Percentiles rank a stretch among this genome's conserved stretches.
Conservation (phyloP, 371 early-diverging fungal genomes). For the Mucor saturninus region DNA sequence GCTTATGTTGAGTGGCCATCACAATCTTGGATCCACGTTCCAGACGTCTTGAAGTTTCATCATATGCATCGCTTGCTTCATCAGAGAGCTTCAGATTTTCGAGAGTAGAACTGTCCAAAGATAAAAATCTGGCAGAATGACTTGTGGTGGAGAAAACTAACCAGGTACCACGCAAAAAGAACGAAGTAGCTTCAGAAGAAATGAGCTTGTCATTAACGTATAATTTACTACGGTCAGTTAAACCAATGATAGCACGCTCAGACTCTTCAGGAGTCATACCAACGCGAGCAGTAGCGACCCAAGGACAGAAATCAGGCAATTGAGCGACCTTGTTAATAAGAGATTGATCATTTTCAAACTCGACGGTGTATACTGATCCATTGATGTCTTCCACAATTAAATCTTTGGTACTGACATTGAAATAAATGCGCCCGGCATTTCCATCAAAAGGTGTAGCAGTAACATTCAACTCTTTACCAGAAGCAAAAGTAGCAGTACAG, state of each 20-base stretch:
- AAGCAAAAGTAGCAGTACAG: conserved; percentile 25
- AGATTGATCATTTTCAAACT: conserved; percentile 10
- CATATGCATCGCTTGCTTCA: conserved; percentile 58
- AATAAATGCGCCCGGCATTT: conserved; percentile 34
- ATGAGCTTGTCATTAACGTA: conserved; percentile 74
- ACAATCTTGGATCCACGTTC: conserved; percentile 93
- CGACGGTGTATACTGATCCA: conserved; percentile 53
- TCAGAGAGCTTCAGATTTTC: conserved; percentile 59
- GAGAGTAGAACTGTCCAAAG: conserved; percentile 42
- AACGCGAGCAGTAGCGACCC: conserved; percentile 67
- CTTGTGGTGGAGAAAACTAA: conserved; percentile 84
- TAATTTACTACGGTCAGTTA: conserved; percentile 82
- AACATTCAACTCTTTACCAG: conserved; percentile 6
- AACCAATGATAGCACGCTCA: conserved; percentile 67
- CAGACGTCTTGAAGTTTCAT: conserved; percentile 81
- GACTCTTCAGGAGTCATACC: conserved; percentile 35
- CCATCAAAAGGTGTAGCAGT: conserved; percentile 24
- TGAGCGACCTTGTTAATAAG: conserved; percentile 10
- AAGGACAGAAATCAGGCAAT: conserved; percentile 69
- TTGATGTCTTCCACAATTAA: conserved; percentile 52
- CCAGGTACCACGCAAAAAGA: conserved; percentile 81
- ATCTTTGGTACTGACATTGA: conserved; percentile 35
- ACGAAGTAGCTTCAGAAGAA: conserved; percentile 84
- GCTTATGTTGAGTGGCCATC: conserved; percentile 71
- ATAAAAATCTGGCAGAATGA: conserved; percentile 82